Base-by-base conservation (phyloP, 2,329 filamentous ascomycete species). In the Esteya vermicola region DNA sequence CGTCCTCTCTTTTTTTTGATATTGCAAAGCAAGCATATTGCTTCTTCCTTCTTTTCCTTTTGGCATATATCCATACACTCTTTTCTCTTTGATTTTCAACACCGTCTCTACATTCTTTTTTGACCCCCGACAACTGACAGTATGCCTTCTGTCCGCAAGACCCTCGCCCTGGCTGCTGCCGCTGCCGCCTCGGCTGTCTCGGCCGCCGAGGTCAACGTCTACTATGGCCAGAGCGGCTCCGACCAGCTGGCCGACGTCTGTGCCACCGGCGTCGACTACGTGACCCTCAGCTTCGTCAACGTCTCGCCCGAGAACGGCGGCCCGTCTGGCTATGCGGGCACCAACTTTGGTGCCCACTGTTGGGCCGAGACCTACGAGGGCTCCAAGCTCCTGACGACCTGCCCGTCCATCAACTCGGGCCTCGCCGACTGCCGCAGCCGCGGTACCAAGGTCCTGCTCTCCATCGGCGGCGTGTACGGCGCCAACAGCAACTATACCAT, bases 361-460 rank as follows among this genome's bases (percentile, higher is more conserved):
- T 50, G 47, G 18, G 51, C 48, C 8, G 51, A 48, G 22, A 46
- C 51, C 41, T 61, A 60, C 45, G 7, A 27, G 26, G 39, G 47
- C 19, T 58, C 60, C 10, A 43, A 48, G 22, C 55, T 63, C 23
- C 52, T 60, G 1, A 48, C 42, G 27, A 42, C 48, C 16, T 63
- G 60, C 45, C 53, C 50, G 14, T 43, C 43, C 36, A 55, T 62
- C 38, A 52, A 52, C 14, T 47, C 48, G 16, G 59, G 59, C 27
- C 54, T 62, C 40, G 46, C 53, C 33, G 50, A 61, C 22, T 81
- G 76, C 54, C 74, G 79, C 52, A 46, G 53, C 5, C 56, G 68
- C 41, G 67, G 68, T 41, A 80, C 78, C 58, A 79, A 75, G 45
- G 68, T 81, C 39, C 56, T 80, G 32, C 62, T 81, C 21, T 80